Conservation (phyloP, 192 early-diverging fungal genomes). For the Spizellomyces sp. region DNA sequence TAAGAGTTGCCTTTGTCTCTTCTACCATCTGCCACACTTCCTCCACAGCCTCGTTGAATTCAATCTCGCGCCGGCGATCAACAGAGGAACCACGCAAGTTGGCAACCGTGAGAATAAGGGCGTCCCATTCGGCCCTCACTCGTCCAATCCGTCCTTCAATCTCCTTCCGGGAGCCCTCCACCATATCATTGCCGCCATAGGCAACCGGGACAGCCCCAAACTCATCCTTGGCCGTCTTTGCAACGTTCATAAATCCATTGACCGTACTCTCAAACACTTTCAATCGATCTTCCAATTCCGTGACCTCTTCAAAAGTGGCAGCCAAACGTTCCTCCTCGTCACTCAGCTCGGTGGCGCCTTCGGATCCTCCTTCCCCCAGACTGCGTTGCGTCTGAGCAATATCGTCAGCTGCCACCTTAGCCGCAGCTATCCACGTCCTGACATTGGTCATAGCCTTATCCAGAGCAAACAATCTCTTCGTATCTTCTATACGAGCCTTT, state of each 20-base stretch:
- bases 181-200: not conserved
- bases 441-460: constrained; percentile 11
- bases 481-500: constrained; percentile 14
- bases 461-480: constrained; percentile 9
- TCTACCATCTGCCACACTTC: constrained; percentile 10
- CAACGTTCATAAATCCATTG: constrained; percentile 15
- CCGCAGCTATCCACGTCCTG: constrained; percentile 18
- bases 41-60: constrained; percentile 25
- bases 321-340: not conserved
- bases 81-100: constrained; percentile 26
- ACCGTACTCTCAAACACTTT: constrained; percentile 15
- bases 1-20: not conserved
- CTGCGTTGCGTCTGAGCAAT: constrained; percentile 9
- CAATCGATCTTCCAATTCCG: constrained; percentile 24
- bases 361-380: not conserved
- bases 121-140: constrained; percentile 20
- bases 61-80: constrained; percentile 12
- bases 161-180: not conserved
- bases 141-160: not conserved
- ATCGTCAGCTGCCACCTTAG: constrained; percentile 1
- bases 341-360: not conserved
- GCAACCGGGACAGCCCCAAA: not conserved
- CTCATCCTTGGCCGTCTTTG: not conserved
- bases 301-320: constrained; percentile 22
- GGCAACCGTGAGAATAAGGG: not conserved